Percentiles rank a stretch among this genome's conserved stretches.
These are phyloP conservation scores for Tricholoma terreum DNA, from an alignment of 768 basidiomycete species.

Conservation along the genomic window DNA sequence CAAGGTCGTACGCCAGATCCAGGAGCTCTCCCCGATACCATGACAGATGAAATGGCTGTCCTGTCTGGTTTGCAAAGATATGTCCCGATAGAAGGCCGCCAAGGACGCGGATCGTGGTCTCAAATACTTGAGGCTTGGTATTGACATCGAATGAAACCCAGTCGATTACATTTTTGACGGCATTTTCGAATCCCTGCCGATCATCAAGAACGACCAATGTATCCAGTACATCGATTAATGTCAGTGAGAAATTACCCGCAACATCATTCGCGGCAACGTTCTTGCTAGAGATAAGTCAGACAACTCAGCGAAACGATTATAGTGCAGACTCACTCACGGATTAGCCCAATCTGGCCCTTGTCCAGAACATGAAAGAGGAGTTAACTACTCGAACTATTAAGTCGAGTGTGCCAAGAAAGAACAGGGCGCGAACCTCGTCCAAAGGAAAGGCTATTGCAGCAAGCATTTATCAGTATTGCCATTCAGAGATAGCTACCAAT, in stretches of 20 bases:
- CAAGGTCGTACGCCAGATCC: slow-evolving; percentile 81
- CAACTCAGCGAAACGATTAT: neutral
- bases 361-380: slow-evolving; percentile 82
- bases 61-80: slow-evolving; percentile 66
- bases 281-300: slow-evolving; percentile 34
- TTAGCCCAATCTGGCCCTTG: slow-evolving; percentile 85
- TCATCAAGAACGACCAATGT: slow-evolving; percentile 88
- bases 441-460: slow-evolving; percentile 67
- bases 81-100: slow-evolving; percentile 89
- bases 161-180: slow-evolving; percentile 76
- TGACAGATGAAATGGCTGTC: slow-evolving; percentile 68
- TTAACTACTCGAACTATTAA: slow-evolving; percentile 49
- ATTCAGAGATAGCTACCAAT: slow-evolving; percentile 4
- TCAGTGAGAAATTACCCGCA: slow-evolving; percentile 88
- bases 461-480: slow-evolving; percentile 14
- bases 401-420: neutral
- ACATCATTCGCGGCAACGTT: slow-evolving; percentile 90
- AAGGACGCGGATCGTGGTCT: slow-evolving; percentile 91
- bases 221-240: slow-evolving; percentile 80
- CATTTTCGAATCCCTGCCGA: slow-evolving; percentile 74
- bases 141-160: slow-evolving; percentile 91
- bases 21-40: slow-evolving; percentile 87
- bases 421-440: slow-evolving; percentile 59
- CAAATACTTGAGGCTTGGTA: slow-evolving; percentile 97
- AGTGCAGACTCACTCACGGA: slow-evolving; percentile 51